phyloP scores from a whole-genome alignment of 305 asterid genomes.

The Fraxinus ornus region DNA sequence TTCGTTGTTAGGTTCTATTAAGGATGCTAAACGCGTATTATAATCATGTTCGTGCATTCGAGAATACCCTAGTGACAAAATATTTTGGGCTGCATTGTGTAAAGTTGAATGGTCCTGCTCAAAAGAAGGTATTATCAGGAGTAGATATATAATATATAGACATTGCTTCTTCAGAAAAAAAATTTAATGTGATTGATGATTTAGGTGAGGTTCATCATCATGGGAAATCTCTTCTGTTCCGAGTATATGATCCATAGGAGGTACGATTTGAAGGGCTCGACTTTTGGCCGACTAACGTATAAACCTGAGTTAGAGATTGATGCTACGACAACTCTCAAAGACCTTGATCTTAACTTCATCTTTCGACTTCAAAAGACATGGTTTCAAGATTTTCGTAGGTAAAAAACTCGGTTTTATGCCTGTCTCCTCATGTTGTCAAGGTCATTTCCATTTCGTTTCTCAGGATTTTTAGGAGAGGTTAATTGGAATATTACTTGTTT shows the following conservation, averaged over 20 bases:
- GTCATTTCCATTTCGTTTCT: neutral
- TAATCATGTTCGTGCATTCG: conserved; percentile 76
- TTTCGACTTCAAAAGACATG: conserved; percentile 78
- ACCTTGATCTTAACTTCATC: conserved; percentile 84
- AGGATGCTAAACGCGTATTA: conserved; percentile 84
- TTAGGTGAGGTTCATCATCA: conserved; percentile 87
- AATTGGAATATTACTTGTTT: neutral
- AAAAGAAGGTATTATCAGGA: conserved; percentile 52
- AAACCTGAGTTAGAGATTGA: conserved; percentile 93
- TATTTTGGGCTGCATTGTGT: conserved; percentile 86
- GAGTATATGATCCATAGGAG: conserved; percentile 69
- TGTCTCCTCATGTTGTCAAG: neutral
- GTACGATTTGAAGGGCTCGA: conserved; percentile 88
- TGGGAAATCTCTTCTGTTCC: conserved; percentile 84
- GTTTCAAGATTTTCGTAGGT: conserved; percentile 91
- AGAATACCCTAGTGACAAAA: conserved; percentile 76
- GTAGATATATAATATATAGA: neutral
- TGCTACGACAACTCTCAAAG: conserved; percentile 89
- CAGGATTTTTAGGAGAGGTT: neutral
- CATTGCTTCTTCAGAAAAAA: neutral
- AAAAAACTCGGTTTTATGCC: neutral
- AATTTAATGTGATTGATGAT: conserved; percentile 2
- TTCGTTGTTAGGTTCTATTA: conserved; percentile 53
- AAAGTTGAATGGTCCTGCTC: conserved; percentile 70
- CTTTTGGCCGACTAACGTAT: conserved; percentile 89